Evolutionary conservation across 2,329 filamentous ascomycete species (phyloP), one percentile per base, ranked within the genome.

Genomic region (Leptosphaerulina australis): DNA sequence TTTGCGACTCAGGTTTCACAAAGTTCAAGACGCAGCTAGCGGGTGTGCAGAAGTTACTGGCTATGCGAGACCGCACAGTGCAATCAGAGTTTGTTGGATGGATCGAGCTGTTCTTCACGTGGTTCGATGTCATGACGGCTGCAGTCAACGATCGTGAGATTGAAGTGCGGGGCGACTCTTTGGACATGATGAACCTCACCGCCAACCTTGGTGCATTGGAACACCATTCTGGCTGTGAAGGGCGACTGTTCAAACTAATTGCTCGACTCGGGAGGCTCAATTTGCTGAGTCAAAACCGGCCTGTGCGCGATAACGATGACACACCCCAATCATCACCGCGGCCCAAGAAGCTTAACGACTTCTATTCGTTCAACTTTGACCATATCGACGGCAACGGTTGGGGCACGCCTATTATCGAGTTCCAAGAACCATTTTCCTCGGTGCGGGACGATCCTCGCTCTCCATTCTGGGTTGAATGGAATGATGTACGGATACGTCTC

Each of bases 1-100:
- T 96, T 76, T 94, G 91, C 55, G 92, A 97, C 72, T 94, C 90
- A 1, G 93, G 93, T 3, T 87, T 97, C 60, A 91, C 90, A 15
- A 93, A 93, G 65, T 97, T 97, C 74, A 90, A 91, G 60, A 94
- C 90, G 0, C 93, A 97, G 69, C 91, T 97, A 64, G 91, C 91
- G 0, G 92, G 93, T 0, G 91, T 97, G 29, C 92, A 91, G 74
- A 95, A 95, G 77, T 85, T 97, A 24, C 81, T 97, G 9, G 83
- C 86, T 3, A 83, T 96, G 76, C 83, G 91, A 51, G 83, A 88
- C 58, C 78, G 83, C 68, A 74, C 81, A 69, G 64, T 85, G 65
- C 72, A 83, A 35, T 79, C 79, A 10, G 77, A 85, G 40, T 88
- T 91, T 53, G 88, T 90, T 50, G 84, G 86, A 10, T 97, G 92